Conservation (phyloP, 2,329 filamentous ascomycete species). For the Chalaropsis ovoidea region DNA sequence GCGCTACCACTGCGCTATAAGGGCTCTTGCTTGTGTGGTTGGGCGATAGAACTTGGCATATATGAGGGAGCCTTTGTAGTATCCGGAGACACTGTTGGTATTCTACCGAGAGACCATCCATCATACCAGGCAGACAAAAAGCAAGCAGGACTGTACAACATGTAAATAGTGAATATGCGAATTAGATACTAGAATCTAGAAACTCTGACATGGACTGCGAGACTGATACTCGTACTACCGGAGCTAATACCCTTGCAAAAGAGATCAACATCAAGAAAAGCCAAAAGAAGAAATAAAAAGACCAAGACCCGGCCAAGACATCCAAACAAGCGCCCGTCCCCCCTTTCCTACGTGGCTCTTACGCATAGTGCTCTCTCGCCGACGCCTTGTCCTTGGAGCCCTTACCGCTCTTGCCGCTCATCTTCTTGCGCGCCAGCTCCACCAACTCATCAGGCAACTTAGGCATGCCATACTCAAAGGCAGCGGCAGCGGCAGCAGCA, state of each 20-base stretch:
- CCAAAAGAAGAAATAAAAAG: not conserved
- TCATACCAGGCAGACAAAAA: too few species aligned
- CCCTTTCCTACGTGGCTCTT: not conserved
- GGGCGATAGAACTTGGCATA: not conserved
- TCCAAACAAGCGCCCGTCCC: not conserved
- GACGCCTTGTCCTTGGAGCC: not conserved
- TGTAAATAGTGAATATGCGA: not conserved
- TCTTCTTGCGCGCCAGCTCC: slow-evolving; percentile 15
- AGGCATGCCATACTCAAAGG: slow-evolving; percentile 18
- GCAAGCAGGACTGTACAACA: not conserved
- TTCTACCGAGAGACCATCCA: too few species aligned
- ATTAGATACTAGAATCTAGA: slow-evolving; percentile 12
- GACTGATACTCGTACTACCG: slow-evolving; percentile 13
- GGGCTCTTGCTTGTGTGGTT: slow-evolving; percentile 27
- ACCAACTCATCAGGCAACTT: slow-evolving; percentile 19
- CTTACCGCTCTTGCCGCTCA: not conserved
- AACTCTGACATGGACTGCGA: not conserved
- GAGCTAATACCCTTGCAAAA: not conserved
- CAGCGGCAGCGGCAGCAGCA: not conserved
- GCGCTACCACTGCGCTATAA: slow-evolving; percentile 35
- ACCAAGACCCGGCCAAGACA: not conserved
- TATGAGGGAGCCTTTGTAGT: too few species aligned
- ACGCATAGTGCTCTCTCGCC: slow-evolving; percentile 8
- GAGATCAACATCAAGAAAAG: slow-evolving; percentile 9
- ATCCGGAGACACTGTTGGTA: too few species aligned